Conservation (phyloP, 2,329 filamentous ascomycete species). For the Akanthomyces dipterigenus region DNA sequence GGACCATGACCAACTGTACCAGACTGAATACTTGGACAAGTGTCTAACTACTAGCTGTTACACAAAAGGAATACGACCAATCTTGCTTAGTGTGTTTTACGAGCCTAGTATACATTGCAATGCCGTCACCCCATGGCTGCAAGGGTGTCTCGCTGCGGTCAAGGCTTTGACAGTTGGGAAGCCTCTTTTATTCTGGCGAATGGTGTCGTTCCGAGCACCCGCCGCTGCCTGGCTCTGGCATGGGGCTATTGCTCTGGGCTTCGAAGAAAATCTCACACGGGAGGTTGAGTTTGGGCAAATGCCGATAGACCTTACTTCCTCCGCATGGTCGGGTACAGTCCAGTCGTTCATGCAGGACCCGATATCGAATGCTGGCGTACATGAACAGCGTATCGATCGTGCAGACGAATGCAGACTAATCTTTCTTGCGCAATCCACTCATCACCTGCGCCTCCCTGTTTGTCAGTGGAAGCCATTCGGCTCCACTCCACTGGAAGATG, state of each 20-base stretch:
- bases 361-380: conserved; percentile 12
- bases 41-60: conserved; percentile 22
- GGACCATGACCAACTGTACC: background rate
- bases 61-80: conserved; percentile 17
- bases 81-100: conserved; percentile 23
- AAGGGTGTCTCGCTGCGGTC: conserved; percentile 21
- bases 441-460: conserved; percentile 17
- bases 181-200: conserved; percentile 17
- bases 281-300: conserved; percentile 20
- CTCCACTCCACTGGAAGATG: conserved; percentile 20
- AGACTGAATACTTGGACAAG: conserved; percentile 13
- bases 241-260: conserved; percentile 18
- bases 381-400: conserved; percentile 15
- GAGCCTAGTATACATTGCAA: conserved; percentile 23
- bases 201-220: conserved; percentile 18
- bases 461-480: conserved; percentile 26
- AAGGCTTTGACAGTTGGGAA: conserved; percentile 14
- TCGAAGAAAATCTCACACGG: conserved; percentile 15
- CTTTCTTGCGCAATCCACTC: conserved; percentile 20
- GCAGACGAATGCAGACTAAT: conserved; percentile 24
- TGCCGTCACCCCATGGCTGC: conserved; percentile 22
- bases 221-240: conserved; percentile 19
- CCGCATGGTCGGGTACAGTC: conserved; percentile 22
- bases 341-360: conserved; percentile 23
- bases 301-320: conserved; percentile 21